phyloP scores from a whole-genome alignment of 2,329 filamentous ascomycete genomes.

The Neopestalotiopsis sp. region DNA sequence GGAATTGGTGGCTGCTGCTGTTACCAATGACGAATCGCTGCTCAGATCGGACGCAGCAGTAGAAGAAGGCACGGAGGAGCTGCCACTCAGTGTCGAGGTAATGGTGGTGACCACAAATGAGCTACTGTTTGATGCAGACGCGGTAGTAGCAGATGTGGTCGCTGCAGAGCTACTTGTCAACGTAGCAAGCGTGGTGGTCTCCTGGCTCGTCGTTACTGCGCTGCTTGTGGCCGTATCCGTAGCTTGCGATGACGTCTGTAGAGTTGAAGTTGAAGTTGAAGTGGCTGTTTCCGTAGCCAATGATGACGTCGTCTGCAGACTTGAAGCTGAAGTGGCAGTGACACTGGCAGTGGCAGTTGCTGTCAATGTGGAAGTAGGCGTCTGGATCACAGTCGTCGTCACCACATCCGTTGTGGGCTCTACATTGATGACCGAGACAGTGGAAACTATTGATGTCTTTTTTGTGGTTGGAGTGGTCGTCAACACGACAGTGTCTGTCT shows the following conservation, averaged over 20 bases:
- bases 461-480: constrained; percentile 28
- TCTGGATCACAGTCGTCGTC: constrained; percentile 11
- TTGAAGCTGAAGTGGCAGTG: not conserved
- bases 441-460: constrained; percentile 24
- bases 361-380: constrained; percentile 10
- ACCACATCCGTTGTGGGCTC: constrained; percentile 9
- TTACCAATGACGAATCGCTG: not conserved
- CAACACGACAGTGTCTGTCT: constrained; percentile 35
- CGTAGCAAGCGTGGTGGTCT: not conserved
- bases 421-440: constrained; percentile 38
- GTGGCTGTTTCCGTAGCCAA: not conserved
- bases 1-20: not conserved
- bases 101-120: not conserved
- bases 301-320: not conserved
- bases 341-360: not conserved
- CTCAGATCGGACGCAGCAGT: not conserved
- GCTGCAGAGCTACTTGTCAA: not conserved
- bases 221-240: not conserved
- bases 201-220: not conserved
- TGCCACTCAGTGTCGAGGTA: not conserved
- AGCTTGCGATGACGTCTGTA: not conserved
- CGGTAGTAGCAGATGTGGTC: not conserved
- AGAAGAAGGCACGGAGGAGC: not conserved
- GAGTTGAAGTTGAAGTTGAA: not conserved
- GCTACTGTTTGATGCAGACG: not conserved